phyloP scores from a whole-genome alignment of 2,329 filamentous ascomycete species.

The Gliomastix tumulicola region DNA sequence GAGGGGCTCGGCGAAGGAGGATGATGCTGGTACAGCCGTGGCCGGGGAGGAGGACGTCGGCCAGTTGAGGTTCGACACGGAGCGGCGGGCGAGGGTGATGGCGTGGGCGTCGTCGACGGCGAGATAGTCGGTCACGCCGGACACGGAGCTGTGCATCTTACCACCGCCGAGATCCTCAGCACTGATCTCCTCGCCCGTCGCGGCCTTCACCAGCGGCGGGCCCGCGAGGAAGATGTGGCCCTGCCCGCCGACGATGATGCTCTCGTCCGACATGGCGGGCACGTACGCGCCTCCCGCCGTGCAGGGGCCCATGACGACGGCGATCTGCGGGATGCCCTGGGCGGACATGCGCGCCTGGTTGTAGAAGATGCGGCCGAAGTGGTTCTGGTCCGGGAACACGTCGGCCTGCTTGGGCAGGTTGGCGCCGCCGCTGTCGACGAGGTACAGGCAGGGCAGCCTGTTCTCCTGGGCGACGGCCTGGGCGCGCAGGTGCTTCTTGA shows the following conservation, averaged over 20 bases:
- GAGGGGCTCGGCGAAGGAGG: slow-evolving; percentile 64
- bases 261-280: slow-evolving; percentile 95
- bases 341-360: slow-evolving; percentile 94
- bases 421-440: slow-evolving; percentile 92
- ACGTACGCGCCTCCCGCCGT: slow-evolving; percentile 95
- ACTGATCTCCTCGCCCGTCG: slow-evolving; percentile 85
- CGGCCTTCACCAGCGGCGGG: slow-evolving; percentile 89
- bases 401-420: slow-evolving; percentile 93
- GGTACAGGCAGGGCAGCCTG: slow-evolving; percentile 76
- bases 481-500: slow-evolving; percentile 93
- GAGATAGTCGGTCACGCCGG: slow-evolving; percentile 90
- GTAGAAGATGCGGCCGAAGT: slow-evolving; percentile 97
- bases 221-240: slow-evolving; percentile 97
- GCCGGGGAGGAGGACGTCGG: slow-evolving; percentile 41
- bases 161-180: slow-evolving; percentile 90
- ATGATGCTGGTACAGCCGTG: slow-evolving; percentile 21
- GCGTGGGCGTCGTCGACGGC: slow-evolving; percentile 93
- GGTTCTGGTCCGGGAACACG: slow-evolving; percentile 90
- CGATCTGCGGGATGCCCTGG: slow-evolving; percentile 83
- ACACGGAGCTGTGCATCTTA: slow-evolving; percentile 81
- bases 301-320: slow-evolving; percentile 95
- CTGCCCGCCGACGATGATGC: slow-evolving; percentile 90
- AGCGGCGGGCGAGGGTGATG: slow-evolving; percentile 75
- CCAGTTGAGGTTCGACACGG: slow-evolving; percentile 86
- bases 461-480: slow-evolving; percentile 91